Conservation (phyloP, 371 early-diverging fungal species). For the Mortierella sp. region DNA sequence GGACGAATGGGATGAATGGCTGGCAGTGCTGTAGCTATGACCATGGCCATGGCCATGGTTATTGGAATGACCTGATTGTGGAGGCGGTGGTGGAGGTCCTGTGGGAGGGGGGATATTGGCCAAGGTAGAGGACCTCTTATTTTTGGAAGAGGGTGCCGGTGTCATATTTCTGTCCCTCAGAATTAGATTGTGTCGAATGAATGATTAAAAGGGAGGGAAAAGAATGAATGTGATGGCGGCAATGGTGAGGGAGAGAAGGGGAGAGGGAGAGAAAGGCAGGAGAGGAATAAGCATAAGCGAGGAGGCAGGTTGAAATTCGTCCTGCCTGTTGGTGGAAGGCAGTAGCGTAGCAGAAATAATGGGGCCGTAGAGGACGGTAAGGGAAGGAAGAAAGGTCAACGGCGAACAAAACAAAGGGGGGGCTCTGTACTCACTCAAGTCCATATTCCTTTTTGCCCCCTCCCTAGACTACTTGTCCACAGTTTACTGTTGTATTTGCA, state of each 20-base stretch:
- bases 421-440: not conserved
- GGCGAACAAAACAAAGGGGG: not conserved
- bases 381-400: not conserved
- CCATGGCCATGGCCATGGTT: conserved; percentile 2
- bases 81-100: conserved; percentile 32
- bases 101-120: conserved; percentile 34
- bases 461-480: too few relatives aligned
- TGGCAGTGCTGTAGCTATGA: conserved; percentile 16
- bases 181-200: not conserved
- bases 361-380: not conserved
- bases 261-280: not conserved
- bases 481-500: not conserved
- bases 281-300: not conserved
- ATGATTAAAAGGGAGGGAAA: not conserved
- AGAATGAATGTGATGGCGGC: not conserved
- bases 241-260: not conserved
- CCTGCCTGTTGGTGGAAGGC: not conserved
- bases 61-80: conserved; percentile 18
- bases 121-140: conserved; percentile 41
- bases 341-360: not conserved
- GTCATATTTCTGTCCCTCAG: conserved; percentile 15
- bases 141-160: conserved; percentile 33
- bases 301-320: not conserved
- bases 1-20: conserved; percentile 40
- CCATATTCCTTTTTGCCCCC: not conserved